Percentiles rank a stretch among this genome's conserved stretches.
phyloP scores from a whole-genome alignment of 208 protist genomes.

The Lotmaria passim region DNA sequence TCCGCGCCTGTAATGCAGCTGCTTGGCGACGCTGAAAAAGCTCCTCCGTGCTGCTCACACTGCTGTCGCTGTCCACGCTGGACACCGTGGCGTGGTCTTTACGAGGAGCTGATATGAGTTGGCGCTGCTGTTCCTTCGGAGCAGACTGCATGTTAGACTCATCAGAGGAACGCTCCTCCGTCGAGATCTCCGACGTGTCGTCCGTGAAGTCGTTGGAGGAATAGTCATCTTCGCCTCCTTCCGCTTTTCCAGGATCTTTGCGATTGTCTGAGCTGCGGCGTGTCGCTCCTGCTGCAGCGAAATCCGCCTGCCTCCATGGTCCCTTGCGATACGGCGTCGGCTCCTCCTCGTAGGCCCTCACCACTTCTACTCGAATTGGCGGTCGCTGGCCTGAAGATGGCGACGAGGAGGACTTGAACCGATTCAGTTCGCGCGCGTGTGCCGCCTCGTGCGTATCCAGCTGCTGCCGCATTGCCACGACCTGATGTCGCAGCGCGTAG shows the following conservation, averaged over 20 bases:
- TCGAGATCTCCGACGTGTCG: conserved; percentile 3
- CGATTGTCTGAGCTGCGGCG: background rate
- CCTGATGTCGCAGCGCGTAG: conserved; percentile 55
- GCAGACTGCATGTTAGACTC: no score
- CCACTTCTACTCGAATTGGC: conserved; percentile 53
- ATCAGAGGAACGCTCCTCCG: no score
- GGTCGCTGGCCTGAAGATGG: background rate
- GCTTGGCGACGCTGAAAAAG: conserved; percentile 40
- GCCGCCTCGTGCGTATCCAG: conserved; percentile 38
- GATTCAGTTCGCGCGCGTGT: conserved; percentile 25
- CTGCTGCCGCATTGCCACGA: conserved; percentile 37
- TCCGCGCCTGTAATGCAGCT: conserved; percentile 32
- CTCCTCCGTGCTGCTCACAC: conserved; percentile 43
- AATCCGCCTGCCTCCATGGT: conserved; percentile 40
- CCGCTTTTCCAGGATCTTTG: background rate
- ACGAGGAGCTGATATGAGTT: background rate
- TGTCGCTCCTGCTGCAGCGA: conserved; percentile 6
- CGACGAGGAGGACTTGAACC: no score
- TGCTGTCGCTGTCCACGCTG: conserved; percentile 21
- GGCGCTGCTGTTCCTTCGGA: background rate
- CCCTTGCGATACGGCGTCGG: conserved; percentile 64
- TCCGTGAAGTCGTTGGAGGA: conserved; percentile 22
- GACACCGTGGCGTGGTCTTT: background rate
- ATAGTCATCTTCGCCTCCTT: conserved; percentile 14
- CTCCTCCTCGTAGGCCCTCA: conserved; percentile 56